Percentiles rank a stretch among this genome's conserved stretches.
Conservation (phyloP, 2,329 filamentous ascomycete genomes). For the Xylariaceae sp. region DNA sequence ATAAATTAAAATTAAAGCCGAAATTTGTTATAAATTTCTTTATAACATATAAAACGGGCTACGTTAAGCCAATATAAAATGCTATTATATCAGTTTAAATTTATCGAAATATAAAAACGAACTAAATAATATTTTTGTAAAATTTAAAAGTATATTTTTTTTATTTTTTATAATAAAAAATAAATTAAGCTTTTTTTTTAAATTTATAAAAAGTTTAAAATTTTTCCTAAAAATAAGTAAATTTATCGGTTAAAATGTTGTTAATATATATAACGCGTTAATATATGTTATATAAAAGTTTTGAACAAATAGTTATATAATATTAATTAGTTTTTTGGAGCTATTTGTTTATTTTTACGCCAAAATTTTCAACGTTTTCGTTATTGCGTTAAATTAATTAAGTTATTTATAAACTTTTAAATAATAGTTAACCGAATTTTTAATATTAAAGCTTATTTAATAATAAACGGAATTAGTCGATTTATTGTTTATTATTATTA, state of each 20-base stretch:
- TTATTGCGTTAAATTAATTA: background rate
- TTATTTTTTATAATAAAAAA: background rate
- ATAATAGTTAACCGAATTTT: background rate
- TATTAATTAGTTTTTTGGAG: background rate
- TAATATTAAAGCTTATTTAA: background rate
- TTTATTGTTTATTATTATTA: background rate
- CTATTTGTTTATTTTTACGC: background rate
- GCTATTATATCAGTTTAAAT: background rate
- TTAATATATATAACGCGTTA: background rate
- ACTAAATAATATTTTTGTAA: background rate
- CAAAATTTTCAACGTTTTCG: background rate
- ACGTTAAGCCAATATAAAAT: background rate
- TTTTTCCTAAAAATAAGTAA: background rate
- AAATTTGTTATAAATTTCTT: background rate
- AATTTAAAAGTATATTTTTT: background rate
- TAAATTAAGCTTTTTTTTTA: background rate
- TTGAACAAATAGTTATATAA: background rate
- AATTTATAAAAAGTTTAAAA: background rate
- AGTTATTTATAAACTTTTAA: background rate
- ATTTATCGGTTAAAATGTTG: background rate
- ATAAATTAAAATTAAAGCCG: background rate
- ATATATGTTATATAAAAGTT: background rate
- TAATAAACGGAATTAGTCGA: background rate
- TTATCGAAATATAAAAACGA: background rate
- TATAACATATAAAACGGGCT: background rate